Evolutionary conservation across 2,329 filamentous ascomycete species (phyloP).

Genomic region (Chaetothyriales sp.): DNA sequence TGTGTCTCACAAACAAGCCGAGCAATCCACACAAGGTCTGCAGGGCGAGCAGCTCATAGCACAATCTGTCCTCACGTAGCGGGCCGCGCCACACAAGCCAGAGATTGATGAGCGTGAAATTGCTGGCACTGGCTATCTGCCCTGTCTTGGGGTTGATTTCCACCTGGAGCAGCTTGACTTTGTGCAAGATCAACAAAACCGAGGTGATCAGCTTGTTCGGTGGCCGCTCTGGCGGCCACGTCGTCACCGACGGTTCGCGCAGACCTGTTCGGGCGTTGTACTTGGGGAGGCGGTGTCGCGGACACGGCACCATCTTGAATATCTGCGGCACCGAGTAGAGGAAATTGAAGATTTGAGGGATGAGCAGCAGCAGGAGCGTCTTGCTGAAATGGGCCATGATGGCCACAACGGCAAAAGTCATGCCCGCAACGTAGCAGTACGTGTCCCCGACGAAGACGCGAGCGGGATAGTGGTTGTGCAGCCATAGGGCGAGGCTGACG

Average conservation of each 20-base stretch:
- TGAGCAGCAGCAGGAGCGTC: slow-evolving; percentile 74
- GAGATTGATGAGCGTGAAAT: slow-evolving; percentile 85
- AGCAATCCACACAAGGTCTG: slow-evolving; percentile 63
- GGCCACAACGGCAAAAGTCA: slow-evolving; percentile 95
- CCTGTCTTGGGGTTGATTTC: slow-evolving; percentile 43
- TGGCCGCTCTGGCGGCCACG: slow-evolving; percentile 52
- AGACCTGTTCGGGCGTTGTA: slow-evolving; percentile 77
- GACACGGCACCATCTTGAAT: slow-evolving; percentile 79
- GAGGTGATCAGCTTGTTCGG: slow-evolving; percentile 49
- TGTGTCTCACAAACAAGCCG: slow-evolving; percentile 73
- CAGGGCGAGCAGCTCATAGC: slow-evolving; percentile 62
- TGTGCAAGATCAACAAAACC: slow-evolving; percentile 52
- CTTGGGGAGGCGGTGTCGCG: slow-evolving; percentile 74
- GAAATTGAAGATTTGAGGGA: slow-evolving; percentile 95
- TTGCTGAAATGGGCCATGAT: slow-evolving; percentile 98
- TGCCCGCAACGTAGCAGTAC: slow-evolving; percentile 98
- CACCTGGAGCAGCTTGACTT: slow-evolving; percentile 52
- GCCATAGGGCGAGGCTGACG: slow-evolving; percentile 71
- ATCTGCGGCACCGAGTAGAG: slow-evolving; percentile 84
- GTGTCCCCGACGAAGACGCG: slow-evolving; percentile 95
- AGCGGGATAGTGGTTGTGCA: slow-evolving; percentile 91
- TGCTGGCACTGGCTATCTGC: slow-evolving; percentile 60
- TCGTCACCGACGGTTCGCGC: slow-evolving; percentile 71
- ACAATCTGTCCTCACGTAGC: slow-evolving; percentile 70
- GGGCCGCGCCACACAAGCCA: slow-evolving; percentile 95